A percentile compares a stretch with the other conserved stretches of the same genome.
Evolutionary conservation across 768 basidiomycete genomes (phyloP).

Genomic region (Gymnopilus dilepis): DNA sequence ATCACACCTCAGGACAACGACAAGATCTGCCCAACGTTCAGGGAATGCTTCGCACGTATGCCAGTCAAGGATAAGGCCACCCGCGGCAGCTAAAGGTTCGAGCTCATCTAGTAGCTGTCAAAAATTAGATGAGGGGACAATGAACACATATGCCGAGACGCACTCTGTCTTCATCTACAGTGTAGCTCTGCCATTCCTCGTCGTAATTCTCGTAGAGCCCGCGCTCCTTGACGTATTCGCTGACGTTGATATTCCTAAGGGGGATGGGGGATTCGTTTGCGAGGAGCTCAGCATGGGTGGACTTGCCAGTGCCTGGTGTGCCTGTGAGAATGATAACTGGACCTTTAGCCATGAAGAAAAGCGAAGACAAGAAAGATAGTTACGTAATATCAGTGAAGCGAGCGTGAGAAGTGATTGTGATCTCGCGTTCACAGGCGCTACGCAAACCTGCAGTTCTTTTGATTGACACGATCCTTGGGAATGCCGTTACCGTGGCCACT

Average conservation of each 20-base stretch:
- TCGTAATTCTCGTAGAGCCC: constrained; percentile 85
- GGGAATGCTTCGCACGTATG: constrained; percentile 94
- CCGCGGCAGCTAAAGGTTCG: constrained; percentile 68
- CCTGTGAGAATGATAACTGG: constrained; percentile 88
- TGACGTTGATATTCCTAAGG: constrained; percentile 85
- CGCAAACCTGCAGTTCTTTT: constrained; percentile 6
- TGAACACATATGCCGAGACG: constrained; percentile 25
- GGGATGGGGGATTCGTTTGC: constrained; percentile 71
- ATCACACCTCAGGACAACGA: constrained; percentile 89
- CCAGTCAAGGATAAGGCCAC: constrained; percentile 92
- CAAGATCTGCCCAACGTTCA: constrained; percentile 95
- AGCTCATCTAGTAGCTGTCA: constrained; percentile 85
- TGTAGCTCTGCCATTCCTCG: constrained; percentile 94
- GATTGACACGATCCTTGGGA: constrained; percentile 21
- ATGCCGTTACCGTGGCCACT: constrained; percentile 21
- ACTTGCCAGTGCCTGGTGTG: constrained; percentile 95
- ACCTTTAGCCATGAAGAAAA: constrained; percentile 29
- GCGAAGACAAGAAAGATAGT: constrained; percentile 1
- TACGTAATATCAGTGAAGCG: constrained; percentile 15
- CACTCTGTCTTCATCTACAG: constrained; percentile 96
- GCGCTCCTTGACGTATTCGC: constrained; percentile 86
- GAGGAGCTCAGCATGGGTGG: constrained; percentile 89
- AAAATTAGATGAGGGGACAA: constrained; percentile 8
- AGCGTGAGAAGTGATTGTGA: constrained; percentile 5
- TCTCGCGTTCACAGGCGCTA: constrained; percentile 18